Evolutionary conservation across 768 basidiomycete genomes (phyloP), one percentile per base, ranked within the genome.

Genomic region (Naganishia friedmannii): DNA sequence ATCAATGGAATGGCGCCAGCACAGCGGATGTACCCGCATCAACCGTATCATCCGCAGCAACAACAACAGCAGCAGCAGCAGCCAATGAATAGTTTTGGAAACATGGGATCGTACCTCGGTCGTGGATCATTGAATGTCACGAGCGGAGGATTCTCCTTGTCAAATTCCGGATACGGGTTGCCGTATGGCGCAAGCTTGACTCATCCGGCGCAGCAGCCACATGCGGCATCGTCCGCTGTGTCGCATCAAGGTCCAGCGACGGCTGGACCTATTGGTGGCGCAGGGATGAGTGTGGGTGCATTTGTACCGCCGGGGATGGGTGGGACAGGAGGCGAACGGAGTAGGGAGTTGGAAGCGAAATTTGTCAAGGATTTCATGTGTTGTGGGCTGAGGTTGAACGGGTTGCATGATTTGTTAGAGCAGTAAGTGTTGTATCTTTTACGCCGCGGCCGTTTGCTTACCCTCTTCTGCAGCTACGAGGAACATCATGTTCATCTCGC

Each of bases 361-460:
- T 81, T 77, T 66, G 78, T 78, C 8, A 70, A 73, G 53, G 77
- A 79, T 72, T 79, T 81, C 56, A 73, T 67, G 26, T 81, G 80
- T 69, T 81, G 80, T 69, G 78, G 78, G 46, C 72, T 72, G 57
- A 74, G 75, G 53, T 57, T 81, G 70, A 76, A 74, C 17, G 77
- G 80, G 9, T 51, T 81, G 67, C 80, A 81, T 70, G 80, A 81
- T 67, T 58, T 81, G 65, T 68, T 81, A 9, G 78, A 81, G 55
- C 80, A 81, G 78, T 80, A 65, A 76, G 79, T 79, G 26, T 28
- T 31, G 3, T 51, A 71, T 75, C 53, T 9, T 21, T 4, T 26
- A 12, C 17, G 45, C 1, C 3, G 3, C 28, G 45, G 21, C 9
- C 51, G 5, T 19, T 23, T 15, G 28, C 60, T 28, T 42, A 28